Base-by-base conservation (phyloP, 331 rosid species). In the Quercus lobata region DNA sequence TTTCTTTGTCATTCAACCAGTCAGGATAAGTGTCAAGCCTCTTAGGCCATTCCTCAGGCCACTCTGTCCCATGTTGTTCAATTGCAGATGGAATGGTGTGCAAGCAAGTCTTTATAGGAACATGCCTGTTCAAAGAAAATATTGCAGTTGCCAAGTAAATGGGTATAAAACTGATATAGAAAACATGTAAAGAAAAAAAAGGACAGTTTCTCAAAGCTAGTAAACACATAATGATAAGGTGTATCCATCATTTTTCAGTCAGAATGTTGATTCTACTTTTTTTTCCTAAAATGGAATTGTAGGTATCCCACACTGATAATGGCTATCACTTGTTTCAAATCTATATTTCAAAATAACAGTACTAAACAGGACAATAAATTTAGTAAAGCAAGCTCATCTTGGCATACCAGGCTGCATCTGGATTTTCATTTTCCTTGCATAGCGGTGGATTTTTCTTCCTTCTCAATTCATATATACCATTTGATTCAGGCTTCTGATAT, bases 21-120 rank as follows among this genome's bases (percentile, higher is more conserved):
- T 95, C 99, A 4, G 98, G 94, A 78, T 86, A 90, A 34, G 88
- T 71, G 81, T 90, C 91, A 2, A 95, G 96, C 83, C 99, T 91
- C 86, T 88, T 90, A 25, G 99, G 99, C 99, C 99, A 95, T 82
- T 95, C 93, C 84, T 93, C 99, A 3, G 99, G 99, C 98, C 99
- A 91, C 90, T 95, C 99, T n/a, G 98, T 88, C 69, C 99, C 99
- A 18, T 84, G 99, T 72, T 91, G 90, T 80, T 95, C 99, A 73
- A 95, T 91, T 72, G 94, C 83, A 27, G 90, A 82, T 27, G 99
- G 99, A 89, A 95, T 83, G 18, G 81, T 63, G 82, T 95, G 96
- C 91, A 95, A 82, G 86, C 99, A 95, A 76, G 80, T 83, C 91
- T 80, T 90, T 73, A 91, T 85, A 3, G 89, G 87, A 77, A 90